These are phyloP conservation scores for Drechslerella dactyloides DNA, from an alignment of 2,329 filamentous ascomycete species.

Conservation along the genomic window DNA sequence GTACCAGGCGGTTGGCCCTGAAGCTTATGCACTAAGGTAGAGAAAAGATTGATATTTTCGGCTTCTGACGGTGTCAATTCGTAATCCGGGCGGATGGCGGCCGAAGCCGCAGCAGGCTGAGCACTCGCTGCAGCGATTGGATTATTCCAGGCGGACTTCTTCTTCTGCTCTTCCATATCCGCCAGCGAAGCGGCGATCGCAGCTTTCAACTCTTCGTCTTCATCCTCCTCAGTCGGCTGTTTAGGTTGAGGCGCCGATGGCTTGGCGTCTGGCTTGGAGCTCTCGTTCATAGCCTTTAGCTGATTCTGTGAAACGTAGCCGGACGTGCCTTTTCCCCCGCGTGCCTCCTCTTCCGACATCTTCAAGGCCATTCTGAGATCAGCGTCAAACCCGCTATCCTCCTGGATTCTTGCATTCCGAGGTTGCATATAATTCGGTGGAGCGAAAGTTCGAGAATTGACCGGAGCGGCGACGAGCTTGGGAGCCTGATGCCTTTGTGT, in stretches of 20 bases:
- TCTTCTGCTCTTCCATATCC: slow-evolving; percentile 98
- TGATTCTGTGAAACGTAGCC: slow-evolving; percentile 75
- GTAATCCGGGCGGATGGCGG: slow-evolving; percentile 67
- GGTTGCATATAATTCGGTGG: slow-evolving; percentile 77
- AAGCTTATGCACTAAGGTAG: slow-evolving; percentile 89
- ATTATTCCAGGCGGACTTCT: slow-evolving; percentile 75
- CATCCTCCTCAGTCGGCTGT: slow-evolving; percentile 70
- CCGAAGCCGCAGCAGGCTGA: slow-evolving; percentile 57
- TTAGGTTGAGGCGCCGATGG: slow-evolving; percentile 59
- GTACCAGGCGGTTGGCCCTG: slow-evolving; percentile 95
- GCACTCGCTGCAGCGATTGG: slow-evolving; percentile 62
- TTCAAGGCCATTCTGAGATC: slow-evolving; percentile 91
- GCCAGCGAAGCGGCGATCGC: slow-evolving; percentile 93
- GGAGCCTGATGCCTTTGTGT: slow-evolving; percentile 21
- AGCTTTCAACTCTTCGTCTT: slow-evolving; percentile 90
- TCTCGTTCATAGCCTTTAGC: slow-evolving; percentile 57
- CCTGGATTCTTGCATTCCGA: slow-evolving; percentile 74
- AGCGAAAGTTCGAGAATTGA: slow-evolving; percentile 61
- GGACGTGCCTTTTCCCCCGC: slow-evolving; percentile 68
- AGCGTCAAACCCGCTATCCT: slow-evolving; percentile 88
- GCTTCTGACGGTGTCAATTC: slow-evolving; percentile 92
- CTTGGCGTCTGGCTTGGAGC: slow-evolving; percentile 57
- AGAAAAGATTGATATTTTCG: slow-evolving; percentile 96
- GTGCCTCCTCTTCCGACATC: slow-evolving; percentile 95
- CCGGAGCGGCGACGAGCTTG: slow-evolving; percentile 56